Percentiles rank a stretch among this genome's conserved stretches.
phyloP scores from a whole-genome alignment of 371 early-diverging fungal genomes.

The Rhizopus arrhizus region DNA sequence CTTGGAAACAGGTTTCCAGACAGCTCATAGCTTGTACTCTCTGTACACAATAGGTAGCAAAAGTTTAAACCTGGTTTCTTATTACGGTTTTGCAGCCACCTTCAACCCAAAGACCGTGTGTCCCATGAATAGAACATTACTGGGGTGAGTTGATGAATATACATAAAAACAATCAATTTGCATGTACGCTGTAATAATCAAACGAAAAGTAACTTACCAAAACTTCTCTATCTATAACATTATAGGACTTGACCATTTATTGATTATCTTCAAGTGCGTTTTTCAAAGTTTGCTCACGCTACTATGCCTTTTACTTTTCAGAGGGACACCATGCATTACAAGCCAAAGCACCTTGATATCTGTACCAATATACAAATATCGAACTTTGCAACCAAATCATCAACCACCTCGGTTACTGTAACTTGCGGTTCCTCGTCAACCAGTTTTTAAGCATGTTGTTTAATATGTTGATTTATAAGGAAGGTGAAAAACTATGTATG shows the following conservation, averaged over 20 bases:
- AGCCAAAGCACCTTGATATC: constrained; percentile 6
- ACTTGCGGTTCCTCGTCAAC: constrained; percentile 17
- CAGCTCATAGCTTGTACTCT: constrained; percentile 10
- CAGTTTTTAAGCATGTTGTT: constrained; percentile 13
- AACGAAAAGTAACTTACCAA: constrained; percentile 6
- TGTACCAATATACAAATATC: constrained; percentile 9
- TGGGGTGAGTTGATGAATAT: constrained; percentile 3
- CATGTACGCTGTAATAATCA: constrained; percentile 6
- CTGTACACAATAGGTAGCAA: constrained; percentile 5
- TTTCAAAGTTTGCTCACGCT: constrained; percentile 5
- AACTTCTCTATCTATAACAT: constrained; percentile 4
- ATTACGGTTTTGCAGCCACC: constrained; percentile 3
- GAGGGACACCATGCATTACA: constrained; percentile 3
- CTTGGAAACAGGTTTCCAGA: constrained; percentile 27
- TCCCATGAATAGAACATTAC: constrained; percentile 3
- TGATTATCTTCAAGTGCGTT: constrained; percentile 6
- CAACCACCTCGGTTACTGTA: constrained; percentile 15
- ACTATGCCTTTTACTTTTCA: constrained; percentile 5
- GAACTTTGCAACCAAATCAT: constrained; percentile 9
- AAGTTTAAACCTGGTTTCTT: constrained; percentile 4
- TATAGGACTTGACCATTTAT: constrained; percentile 6
- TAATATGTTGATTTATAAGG: constrained; percentile 18
- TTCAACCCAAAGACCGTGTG: constrained; percentile 6
- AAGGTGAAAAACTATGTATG: constrained; percentile 17
- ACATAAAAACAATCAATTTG: too few species aligned